Conservation (phyloP, 2,329 filamentous ascomycete genomes). For the Fusarium nodosum region DNA sequence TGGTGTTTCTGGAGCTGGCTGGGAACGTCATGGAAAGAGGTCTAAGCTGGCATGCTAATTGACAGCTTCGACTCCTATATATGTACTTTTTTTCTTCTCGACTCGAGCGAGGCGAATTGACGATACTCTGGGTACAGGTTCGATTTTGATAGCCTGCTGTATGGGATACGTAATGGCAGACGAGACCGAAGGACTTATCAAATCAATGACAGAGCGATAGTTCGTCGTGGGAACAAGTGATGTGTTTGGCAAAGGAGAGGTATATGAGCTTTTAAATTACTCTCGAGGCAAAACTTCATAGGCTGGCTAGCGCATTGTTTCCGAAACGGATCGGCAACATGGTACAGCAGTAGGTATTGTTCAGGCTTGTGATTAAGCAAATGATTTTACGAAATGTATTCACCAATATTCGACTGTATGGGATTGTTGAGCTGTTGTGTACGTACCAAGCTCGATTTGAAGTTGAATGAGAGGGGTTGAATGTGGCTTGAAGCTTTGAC, state of each 20-base stretch:
- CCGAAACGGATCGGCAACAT: neutral
- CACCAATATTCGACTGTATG: constrained; percentile 7
- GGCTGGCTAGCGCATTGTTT: neutral
- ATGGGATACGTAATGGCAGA: constrained; percentile 3
- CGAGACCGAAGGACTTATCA: constrained; percentile 3
- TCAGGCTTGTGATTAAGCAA: neutral
- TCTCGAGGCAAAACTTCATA: neutral
- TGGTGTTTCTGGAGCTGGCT: constrained; percentile 41
- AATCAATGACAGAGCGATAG: neutral
- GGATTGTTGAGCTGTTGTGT: neutral
- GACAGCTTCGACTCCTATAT: constrained; percentile 36
- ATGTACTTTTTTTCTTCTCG: constrained; percentile 35
- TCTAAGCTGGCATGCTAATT: constrained; percentile 36
- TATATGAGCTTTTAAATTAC: neutral
- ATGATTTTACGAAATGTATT: constrained; percentile 6
- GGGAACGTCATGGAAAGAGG: constrained; percentile 34
- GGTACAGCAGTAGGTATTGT: neutral
- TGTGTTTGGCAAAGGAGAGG: neutral
- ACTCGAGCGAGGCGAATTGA: constrained; percentile 40
- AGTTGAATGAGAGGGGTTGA: constrained; percentile 11
- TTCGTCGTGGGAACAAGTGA: neutral
- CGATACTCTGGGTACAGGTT: constrained; percentile 21
- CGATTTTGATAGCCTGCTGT: constrained; percentile 1
- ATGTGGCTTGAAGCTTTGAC: constrained; percentile 42
- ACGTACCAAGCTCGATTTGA: constrained; percentile 4